Evolutionary conservation across 768 basidiomycete species (phyloP), one percentile per base, ranked within the genome.

Genomic region (Calocybe indica): DNA sequence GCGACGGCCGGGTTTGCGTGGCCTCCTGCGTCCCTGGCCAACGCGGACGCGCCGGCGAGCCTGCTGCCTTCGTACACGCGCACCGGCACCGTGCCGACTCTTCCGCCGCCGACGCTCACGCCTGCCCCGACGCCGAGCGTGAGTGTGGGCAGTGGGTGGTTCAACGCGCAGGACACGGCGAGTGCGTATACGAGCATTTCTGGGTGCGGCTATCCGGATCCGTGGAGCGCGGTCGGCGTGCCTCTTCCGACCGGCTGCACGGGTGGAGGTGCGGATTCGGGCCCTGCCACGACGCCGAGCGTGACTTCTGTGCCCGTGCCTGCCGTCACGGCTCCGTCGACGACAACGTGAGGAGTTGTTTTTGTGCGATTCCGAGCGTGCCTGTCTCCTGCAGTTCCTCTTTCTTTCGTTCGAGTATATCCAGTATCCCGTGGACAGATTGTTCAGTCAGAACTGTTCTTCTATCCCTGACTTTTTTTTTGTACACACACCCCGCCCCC

Each of bases 11-110:
- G 61, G 11, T 74, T 68, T 51, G 63, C 73, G 30, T 90, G 83
- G 82, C 87, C 87, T 30, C 86, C 87, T 12, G 62, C 76, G 8
- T 58, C 70, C n/a, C 72, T 89, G 43, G 58, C 55, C 7, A 55
- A 58, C 30, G 63, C 49, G 6, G 57, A 48, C 13, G 70, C 61
- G 36, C 66, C 72, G 46, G 75, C 65, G 5, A 59, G 70, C 13
- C 52, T 57, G 28, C 64, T 88, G 7, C 88, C 88, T 0, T 68
- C 76, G 5, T 90, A 88, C 61, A 85, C 85, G 2, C 67, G 76
- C 5, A 87, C 85, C 0, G 87, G 83, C 12, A 67, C 82, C 6
- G 73, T 74, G 37, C 75, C 75, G 30, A 79, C 77, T 10, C 75
- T 85, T 52, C 75, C 82, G 0, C 62, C 62, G 41, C 69, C 70